Base-by-base conservation (phyloP, 1,284 basidiomycete species). In the Neonothopanus nambi region DNA sequence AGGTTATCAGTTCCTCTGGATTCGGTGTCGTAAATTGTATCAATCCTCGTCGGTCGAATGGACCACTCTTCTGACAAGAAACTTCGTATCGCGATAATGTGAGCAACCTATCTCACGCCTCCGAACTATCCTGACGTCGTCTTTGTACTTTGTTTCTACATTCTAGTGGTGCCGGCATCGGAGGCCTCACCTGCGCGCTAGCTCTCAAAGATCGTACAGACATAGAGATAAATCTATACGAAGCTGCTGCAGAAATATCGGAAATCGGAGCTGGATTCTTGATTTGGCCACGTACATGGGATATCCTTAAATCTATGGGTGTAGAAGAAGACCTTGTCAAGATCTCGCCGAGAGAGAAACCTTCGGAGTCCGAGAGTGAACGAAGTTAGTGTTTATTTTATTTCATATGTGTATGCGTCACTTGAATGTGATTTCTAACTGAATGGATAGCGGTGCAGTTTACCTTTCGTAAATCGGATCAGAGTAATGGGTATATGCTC, bases 261-360 rank as follows among this genome's bases (percentile, higher is more conserved):
- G 61, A 64, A 45, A 61, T 65, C 40, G 65, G 65, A 6, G 64
- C 65, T 37, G 65, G 65, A 0, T 62, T 67, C 37, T 60, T 61
- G 33, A 52, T 65, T 21, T 67, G 64, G 64, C 62, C 59, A 38
- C 50, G 65, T 18, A 60, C 61, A 39, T 65, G 64, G 64, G 51
- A 54, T 6, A 56, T 63, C 18, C 48, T 67, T 42, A 58, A 60
- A 44, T 44, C 40, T 2, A 35, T 67, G 35, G 62, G 62, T n/a
- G 37, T 67, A 42, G 61, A 65, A 13, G 21, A 61, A 28, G 43
- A 55, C 26, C 50, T 67, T 6, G 17, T 57, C 9, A 46, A 48
- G 5, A 42, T 62, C 26, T 51, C 63, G 15, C 49, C 58, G 12
- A 41, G n/a, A n/a, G n/a, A n/a, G 17, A 35, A 30, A 17, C 18